phyloP scores from a whole-genome alignment of 192 early-diverging fungal genomes.

The Mortierella alpina region DNA sequence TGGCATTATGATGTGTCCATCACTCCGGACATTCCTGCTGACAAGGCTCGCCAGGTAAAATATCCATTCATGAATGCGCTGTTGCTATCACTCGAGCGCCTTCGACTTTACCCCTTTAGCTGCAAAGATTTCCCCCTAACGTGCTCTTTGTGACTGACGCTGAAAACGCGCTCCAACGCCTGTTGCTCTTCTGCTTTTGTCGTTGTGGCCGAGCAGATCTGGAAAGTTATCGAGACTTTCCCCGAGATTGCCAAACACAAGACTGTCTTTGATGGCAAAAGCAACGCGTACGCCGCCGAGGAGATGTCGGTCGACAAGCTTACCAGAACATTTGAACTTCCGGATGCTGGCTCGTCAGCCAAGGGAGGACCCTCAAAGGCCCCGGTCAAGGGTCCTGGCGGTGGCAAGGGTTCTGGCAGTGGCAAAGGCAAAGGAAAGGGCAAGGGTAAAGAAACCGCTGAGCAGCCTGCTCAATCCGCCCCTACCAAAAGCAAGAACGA shows the following conservation, averaged over 20 bases:
- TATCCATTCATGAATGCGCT: not conserved
- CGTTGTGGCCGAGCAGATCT: slow-evolving; percentile 12
- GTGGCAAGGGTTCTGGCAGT: not conserved
- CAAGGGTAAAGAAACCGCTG: not conserved
- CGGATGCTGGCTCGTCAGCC: slow-evolving; percentile 6
- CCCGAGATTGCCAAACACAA: slow-evolving; percentile 31
- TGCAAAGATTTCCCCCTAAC: not conserved
- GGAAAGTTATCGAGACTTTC: slow-evolving; percentile 35
- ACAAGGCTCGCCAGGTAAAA: slow-evolving; percentile 36
- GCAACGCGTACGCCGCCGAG: slow-evolving; percentile 30
- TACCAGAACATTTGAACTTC: slow-evolving; percentile 24
- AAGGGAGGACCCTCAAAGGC: not conserved
- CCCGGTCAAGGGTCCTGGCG: not conserved
- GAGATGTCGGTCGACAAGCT: slow-evolving; percentile 20
- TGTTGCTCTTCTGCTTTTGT: not conserved
- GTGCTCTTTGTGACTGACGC: not conserved
- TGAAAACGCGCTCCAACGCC: not conserved
- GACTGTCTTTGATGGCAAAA: slow-evolving; percentile 38
- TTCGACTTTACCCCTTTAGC: too few relatives aligned
- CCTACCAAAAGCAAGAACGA: slow-evolving; percentile 23
- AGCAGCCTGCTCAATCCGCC: not conserved
- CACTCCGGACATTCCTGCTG: slow-evolving; percentile 30
- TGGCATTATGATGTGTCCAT: slow-evolving; percentile 49
- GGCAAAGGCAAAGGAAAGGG: not conserved
- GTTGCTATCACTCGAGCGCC: too few relatives aligned